These are phyloP conservation scores for Gracilaria gracilis DNA, from an alignment of 23 red algal species.

Conservation along the genomic window DNA sequence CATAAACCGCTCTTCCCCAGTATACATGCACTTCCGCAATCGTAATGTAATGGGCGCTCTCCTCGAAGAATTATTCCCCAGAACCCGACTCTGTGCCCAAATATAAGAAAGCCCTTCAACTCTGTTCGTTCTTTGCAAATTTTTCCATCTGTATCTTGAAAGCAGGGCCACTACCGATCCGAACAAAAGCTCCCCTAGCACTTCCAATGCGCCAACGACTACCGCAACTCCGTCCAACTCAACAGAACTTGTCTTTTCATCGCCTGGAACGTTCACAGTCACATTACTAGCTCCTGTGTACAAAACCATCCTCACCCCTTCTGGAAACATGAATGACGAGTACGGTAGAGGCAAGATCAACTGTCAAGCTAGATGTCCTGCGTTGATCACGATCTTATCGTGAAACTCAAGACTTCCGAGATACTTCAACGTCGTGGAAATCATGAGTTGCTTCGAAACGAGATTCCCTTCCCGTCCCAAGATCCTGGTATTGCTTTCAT, in stretches of 20 bases:
- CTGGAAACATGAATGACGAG: too few relatives aligned
- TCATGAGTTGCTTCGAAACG: background rate
- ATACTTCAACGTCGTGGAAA: background rate
- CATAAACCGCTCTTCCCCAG: background rate
- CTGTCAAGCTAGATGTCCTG: background rate
- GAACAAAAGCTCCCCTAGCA: background rate
- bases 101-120: conserved; percentile 4
- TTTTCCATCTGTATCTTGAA: background rate
- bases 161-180: background rate
- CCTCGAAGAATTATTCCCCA: background rate
- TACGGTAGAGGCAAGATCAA: background rate
- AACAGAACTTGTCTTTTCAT: background rate
- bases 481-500: background rate
- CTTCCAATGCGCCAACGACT: background rate
- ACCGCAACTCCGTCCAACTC: background rate
- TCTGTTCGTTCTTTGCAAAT: conserved; percentile 2
- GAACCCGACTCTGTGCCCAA: background rate
- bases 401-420: background rate
- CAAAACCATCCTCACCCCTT: background rate
- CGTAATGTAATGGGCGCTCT: background rate
- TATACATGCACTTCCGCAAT: background rate
- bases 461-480: background rate
- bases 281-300: background rate
- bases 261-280: background rate
- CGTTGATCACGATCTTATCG: conserved; percentile 11